These are phyloP conservation scores for Candida sakaeoensis DNA, from an alignment of 805 yeast species.

Conservation along the genomic window DNA sequence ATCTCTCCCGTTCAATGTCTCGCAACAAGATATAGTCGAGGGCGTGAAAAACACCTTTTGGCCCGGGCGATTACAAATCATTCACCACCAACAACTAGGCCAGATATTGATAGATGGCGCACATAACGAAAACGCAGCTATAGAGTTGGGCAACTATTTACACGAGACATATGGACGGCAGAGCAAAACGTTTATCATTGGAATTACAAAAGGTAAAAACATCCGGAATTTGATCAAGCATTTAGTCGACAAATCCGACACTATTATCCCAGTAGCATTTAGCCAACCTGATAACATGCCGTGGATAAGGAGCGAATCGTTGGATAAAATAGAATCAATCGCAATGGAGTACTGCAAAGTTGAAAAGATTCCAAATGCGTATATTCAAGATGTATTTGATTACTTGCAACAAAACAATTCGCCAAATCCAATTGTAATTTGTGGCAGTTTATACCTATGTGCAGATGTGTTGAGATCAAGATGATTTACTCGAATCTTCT, in stretches of 20 bases:
- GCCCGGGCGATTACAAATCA: slow-evolving; percentile 83
- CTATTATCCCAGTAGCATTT: slow-evolving; percentile 61
- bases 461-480: slow-evolving; percentile 25
- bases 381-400: slow-evolving; percentile 14
- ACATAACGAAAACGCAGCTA: slow-evolving; percentile 83
- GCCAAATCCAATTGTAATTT: slow-evolving; percentile 33
- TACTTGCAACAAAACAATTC: slow-evolving; percentile 15
- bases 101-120: slow-evolving; percentile 79
- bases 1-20: slow-evolving; percentile 20
- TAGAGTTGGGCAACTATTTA: slow-evolving; percentile 60
- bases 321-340: slow-evolving; percentile 5
- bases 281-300: slow-evolving; percentile 86
- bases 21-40: slow-evolving; percentile 29
- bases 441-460: slow-evolving; percentile 42
- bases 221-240: slow-evolving; percentile 47
- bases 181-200: slow-evolving; percentile 59
- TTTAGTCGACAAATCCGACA: slow-evolving; percentile 49
- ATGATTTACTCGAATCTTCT: slow-evolving; percentile 34
- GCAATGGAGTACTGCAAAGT: slow-evolving; percentile 7
- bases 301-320: slow-evolving; percentile 54
- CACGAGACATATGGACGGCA: slow-evolving; percentile 13
- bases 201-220: slow-evolving; percentile 72
- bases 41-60: slow-evolving; percentile 62
- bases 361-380: slow-evolving; percentile 11
- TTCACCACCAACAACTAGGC: slow-evolving; percentile 19